Percentiles rank a stretch among this genome's conserved stretches.
These are phyloP conservation scores for Suhomyces kunorum DNA, from an alignment of 1,139 yeast genomes.

Conservation along the genomic window DNA sequence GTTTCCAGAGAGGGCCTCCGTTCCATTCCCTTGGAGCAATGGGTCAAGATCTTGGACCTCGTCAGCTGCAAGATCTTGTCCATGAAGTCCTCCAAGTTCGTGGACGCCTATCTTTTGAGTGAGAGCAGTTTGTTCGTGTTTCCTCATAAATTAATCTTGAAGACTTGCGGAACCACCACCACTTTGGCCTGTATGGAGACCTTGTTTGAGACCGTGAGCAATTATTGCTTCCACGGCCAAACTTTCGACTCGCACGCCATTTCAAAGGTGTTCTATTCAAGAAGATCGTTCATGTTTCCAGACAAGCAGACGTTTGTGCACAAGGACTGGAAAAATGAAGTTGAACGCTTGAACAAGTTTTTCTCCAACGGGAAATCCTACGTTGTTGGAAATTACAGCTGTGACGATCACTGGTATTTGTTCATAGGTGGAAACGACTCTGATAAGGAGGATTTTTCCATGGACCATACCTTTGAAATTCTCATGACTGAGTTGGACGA, in stretches of 20 bases:
- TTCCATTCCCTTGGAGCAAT: constrained; percentile 60
- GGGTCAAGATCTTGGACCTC: constrained; percentile 74
- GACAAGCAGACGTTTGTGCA: constrained; percentile 80
- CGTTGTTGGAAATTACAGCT: constrained; percentile 72
- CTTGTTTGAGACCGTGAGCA: constrained; percentile 54
- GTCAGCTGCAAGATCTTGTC: constrained; percentile 90
- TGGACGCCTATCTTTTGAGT: constrained; percentile 85
- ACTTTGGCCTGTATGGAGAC: constrained; percentile 75
- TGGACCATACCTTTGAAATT: constrained; percentile 83
- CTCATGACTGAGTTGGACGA: constrained; percentile 85
- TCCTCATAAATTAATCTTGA: constrained; percentile 79
- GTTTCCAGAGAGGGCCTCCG: constrained; percentile 53
- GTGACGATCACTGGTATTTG: constrained; percentile 88
- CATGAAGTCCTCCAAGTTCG: constrained; percentile 59
- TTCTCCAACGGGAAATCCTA: constrained; percentile 70
- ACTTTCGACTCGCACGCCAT: constrained; percentile 38
- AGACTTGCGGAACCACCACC: constrained; percentile 97
- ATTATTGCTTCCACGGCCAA: constrained; percentile 18
- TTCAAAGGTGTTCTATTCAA: constrained; percentile 79
- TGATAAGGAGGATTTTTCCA: constrained; percentile 4
- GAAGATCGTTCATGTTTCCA: constrained; percentile 93
- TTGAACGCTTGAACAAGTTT: constrained; percentile 61
- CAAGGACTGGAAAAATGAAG: constrained; percentile 81
- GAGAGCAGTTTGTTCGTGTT: constrained; percentile 91
- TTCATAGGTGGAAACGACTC: constrained; percentile 56